Conservation (phyloP, 2,329 filamentous ascomycete species). For the Hymenoscyphus linearis region DNA sequence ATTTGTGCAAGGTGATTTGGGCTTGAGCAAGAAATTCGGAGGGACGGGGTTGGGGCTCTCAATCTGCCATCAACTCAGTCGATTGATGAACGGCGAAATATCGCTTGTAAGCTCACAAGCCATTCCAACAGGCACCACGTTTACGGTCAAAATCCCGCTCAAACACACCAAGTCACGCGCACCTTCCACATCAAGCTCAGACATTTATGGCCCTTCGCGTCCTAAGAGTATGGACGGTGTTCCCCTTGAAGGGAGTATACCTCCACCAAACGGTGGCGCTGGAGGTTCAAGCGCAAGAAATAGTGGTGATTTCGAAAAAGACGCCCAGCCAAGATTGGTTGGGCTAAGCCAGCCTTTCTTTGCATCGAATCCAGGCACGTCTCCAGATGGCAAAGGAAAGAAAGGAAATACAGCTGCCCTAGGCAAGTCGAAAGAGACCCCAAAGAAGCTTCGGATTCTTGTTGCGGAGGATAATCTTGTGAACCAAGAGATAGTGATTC, state of each 20-base stretch:
- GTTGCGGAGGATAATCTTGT: slow-evolving; percentile 77
- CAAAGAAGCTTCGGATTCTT: slow-evolving; percentile 67
- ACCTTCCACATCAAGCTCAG: slow-evolving; percentile 22
- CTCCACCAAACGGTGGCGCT: slow-evolving; percentile 3
- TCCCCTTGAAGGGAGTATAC: slow-evolving; percentile 8
- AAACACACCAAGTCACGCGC: slow-evolving; percentile 67
- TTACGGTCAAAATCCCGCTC: slow-evolving; percentile 77
- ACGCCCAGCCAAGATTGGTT: slow-evolving; percentile 71
- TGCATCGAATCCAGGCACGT: slow-evolving; percentile 22
- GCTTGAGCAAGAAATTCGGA: slow-evolving; percentile 82
- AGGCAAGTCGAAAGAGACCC: slow-evolving; percentile 56
- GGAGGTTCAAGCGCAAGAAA: slow-evolving; percentile 13
- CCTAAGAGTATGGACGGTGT: slow-evolving; percentile 26
- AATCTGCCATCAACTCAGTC: slow-evolving; percentile 82
- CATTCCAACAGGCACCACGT: slow-evolving; percentile 62
- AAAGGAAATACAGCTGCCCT: slow-evolving; percentile 61
- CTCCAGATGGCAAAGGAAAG: slow-evolving; percentile 25
- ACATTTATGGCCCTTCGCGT: slow-evolving; percentile 26
- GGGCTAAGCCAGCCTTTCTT: slow-evolving; percentile 84
- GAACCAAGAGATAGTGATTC: slow-evolving; percentile 56
- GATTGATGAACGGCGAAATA: slow-evolving; percentile 76
- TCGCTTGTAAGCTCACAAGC: slow-evolving; percentile 65
- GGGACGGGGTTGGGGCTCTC: slow-evolving; percentile 84
- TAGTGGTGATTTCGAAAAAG: slow-evolving; percentile 45
- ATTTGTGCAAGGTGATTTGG: slow-evolving; percentile 88